These are phyloP conservation scores for Exserohilum rostratum DNA, from an alignment of 2,329 filamentous ascomycete species.

Conservation along the genomic window DNA sequence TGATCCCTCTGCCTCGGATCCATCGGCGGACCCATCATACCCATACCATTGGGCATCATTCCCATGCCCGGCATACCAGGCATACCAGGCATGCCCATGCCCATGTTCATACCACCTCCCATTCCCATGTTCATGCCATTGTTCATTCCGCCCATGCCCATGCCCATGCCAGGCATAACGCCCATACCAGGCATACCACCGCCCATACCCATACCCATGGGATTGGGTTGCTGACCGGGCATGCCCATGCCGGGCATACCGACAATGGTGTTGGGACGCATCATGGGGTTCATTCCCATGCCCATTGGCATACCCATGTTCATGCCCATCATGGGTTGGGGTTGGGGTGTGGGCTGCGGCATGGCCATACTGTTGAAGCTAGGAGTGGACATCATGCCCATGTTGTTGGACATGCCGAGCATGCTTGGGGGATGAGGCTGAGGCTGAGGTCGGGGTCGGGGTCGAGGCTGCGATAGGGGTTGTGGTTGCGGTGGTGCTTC, in stretches of 20 bases:
- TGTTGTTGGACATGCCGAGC: conserved; percentile 11
- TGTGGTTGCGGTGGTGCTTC: no score
- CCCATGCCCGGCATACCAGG: conserved; percentile 20
- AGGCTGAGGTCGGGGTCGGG: neutral
- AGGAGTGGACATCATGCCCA: neutral
- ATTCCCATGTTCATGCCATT: conserved; percentile 14
- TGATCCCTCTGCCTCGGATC: conserved; percentile 60
- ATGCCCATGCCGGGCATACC: conserved; percentile 7
- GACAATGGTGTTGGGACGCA: conserved; percentile 10
- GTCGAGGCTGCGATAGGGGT: no score
- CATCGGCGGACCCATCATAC: conserved; percentile 42
- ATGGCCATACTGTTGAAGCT: neutral
- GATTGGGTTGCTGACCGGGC: conserved; percentile 17
- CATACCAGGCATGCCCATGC: conserved; percentile 27
- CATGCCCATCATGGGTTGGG: conserved; percentile 10
- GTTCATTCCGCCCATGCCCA: conserved; percentile 8
- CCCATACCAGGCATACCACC: neutral
- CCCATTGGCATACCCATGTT: conserved; percentile 8
- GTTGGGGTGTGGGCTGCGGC: neutral
- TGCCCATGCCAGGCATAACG: neutral
- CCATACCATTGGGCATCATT: conserved; percentile 27
- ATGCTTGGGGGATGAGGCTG: conserved; percentile 14
- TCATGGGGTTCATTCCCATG: conserved; percentile 4
- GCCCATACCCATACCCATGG: neutral
- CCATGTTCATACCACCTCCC: conserved; percentile 16